Evolutionary conservation across 768 basidiomycete genomes (phyloP).

Genomic region (Pluteus cervinus): DNA sequence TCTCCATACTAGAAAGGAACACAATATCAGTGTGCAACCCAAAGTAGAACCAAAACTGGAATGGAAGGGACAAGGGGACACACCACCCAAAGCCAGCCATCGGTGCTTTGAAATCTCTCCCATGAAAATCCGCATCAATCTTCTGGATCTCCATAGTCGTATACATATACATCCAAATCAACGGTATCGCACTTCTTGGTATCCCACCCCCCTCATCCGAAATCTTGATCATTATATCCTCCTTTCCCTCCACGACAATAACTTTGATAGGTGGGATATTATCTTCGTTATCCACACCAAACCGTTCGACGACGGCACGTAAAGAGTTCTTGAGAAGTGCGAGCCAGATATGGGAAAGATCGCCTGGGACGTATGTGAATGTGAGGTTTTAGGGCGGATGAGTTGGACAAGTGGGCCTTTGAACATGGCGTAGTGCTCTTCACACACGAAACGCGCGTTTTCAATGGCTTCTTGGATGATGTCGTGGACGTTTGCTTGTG

Average conservation of each 20-base stretch:
- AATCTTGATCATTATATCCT: constrained; percentile 99
- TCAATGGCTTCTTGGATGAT: constrained; percentile 99
- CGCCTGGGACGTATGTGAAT: constrained; percentile 94
- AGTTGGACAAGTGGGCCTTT: no score
- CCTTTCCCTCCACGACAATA: constrained; percentile 90
- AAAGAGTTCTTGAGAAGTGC: constrained; percentile 96
- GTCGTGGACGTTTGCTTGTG: constrained; percentile 90
- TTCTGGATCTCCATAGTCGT: constrained; percentile 75
- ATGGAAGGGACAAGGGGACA: no score
- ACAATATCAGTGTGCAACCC: no score
- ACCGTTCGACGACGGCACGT: constrained; percentile 90
- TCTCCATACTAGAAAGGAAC: constrained; percentile 62
- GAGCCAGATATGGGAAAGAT: constrained; percentile 93
- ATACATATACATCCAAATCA: constrained; percentile 99
- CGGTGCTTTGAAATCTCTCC: constrained; percentile 89
- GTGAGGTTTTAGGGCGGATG: constrained; percentile 73
- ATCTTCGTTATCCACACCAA: constrained; percentile 74
- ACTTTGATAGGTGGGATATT: constrained; percentile 85
- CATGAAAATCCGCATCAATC: constrained; percentile 72
- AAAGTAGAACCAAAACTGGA: constrained; percentile 1
- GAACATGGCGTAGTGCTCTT: constrained; percentile 96
- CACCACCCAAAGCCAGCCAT: constrained; percentile 98
- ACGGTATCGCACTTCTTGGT: constrained; percentile 77
- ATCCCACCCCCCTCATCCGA: constrained; percentile 97
- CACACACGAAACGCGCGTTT: constrained; percentile 91